Evolutionary conservation across 2,329 filamentous ascomycete species (phyloP).

Genomic region (Ciborinia camelliae): DNA sequence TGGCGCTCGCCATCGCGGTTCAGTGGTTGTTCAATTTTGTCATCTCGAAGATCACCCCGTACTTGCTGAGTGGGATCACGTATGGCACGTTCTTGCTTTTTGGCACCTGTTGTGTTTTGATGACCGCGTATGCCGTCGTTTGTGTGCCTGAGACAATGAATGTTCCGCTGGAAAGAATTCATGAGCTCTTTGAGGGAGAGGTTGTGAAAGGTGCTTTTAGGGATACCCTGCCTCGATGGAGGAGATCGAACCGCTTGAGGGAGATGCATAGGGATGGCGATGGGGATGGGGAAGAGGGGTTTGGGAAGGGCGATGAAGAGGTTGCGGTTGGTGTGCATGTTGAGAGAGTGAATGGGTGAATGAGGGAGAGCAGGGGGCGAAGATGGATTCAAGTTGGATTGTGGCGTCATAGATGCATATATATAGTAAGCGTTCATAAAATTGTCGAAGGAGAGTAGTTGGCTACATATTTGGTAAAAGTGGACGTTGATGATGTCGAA

Average conservation of each 20-base stretch:
- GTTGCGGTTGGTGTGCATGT: not conserved
- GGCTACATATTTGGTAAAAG: no score
- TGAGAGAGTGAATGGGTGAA: not conserved
- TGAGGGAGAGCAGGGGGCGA: no score
- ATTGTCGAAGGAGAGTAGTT: no score
- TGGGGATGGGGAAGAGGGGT: not conserved
- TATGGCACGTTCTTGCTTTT: slow-evolving; percentile 33
- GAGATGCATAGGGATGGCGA: slow-evolving; percentile 9
- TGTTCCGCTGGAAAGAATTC: slow-evolving; percentile 59
- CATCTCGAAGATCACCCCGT: slow-evolving; percentile 46
- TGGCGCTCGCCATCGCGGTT: slow-evolving; percentile 60
- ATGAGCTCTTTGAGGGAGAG: slow-evolving; percentile 28
- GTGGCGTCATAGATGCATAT: no score
- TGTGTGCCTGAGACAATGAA: slow-evolving; percentile 64
- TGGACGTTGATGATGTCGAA: no score
- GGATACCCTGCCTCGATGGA: slow-evolving; percentile 14
- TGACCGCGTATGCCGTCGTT: slow-evolving; percentile 21
- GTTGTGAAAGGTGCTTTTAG: slow-evolving; percentile 3
- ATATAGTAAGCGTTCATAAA: no score
- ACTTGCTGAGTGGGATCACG: slow-evolving; percentile 29
- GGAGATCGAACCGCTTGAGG: slow-evolving; percentile 3
- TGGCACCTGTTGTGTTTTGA: slow-evolving; percentile 19
- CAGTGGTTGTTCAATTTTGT: slow-evolving; percentile 74
- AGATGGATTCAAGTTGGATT: no score
- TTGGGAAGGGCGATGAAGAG: not conserved